These are phyloP conservation scores for Lyophyllum atratum DNA, from an alignment of 768 basidiomycete genomes.

Conservation along the genomic window DNA sequence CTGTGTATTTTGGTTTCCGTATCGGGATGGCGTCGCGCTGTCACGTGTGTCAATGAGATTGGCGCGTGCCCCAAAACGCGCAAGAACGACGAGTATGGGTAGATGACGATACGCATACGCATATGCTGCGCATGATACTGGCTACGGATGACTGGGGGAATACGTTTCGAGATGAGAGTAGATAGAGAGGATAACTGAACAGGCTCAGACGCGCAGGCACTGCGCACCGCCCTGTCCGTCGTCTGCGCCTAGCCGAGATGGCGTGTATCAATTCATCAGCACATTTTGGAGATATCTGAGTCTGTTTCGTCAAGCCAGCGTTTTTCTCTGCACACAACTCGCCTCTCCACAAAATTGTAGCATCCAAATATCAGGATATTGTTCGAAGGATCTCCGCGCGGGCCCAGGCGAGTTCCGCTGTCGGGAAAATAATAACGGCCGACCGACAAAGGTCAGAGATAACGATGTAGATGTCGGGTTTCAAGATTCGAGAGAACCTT, in stretches of 20 bases:
- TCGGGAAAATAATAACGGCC: background rate
- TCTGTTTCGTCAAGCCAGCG: background rate
- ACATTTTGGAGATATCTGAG: background rate
- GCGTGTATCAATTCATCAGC: background rate
- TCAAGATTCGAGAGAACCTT: background rate
- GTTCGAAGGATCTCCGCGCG: background rate
- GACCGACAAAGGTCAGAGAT: background rate
- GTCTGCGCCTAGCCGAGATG: background rate
- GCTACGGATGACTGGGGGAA: background rate
- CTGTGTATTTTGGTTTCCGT: background rate
- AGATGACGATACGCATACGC: background rate
- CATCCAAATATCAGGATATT: background rate
- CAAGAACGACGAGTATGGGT: background rate
- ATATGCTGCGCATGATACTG: background rate
- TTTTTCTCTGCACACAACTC: too few relatives aligned
- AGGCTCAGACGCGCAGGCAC: background rate
- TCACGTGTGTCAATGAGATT: conserved; percentile 3
- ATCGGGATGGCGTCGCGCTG: conserved; percentile 1
- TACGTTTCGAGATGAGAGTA: background rate
- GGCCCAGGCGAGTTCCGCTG: background rate
- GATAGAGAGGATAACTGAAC: background rate
- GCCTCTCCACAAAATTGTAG: too few relatives aligned
- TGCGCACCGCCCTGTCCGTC: background rate
- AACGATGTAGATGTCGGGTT: background rate
- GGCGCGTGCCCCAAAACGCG: background rate